Conservation (phyloP, 305 asterid species). For the Fraxinus xanthoxyloides region DNA sequence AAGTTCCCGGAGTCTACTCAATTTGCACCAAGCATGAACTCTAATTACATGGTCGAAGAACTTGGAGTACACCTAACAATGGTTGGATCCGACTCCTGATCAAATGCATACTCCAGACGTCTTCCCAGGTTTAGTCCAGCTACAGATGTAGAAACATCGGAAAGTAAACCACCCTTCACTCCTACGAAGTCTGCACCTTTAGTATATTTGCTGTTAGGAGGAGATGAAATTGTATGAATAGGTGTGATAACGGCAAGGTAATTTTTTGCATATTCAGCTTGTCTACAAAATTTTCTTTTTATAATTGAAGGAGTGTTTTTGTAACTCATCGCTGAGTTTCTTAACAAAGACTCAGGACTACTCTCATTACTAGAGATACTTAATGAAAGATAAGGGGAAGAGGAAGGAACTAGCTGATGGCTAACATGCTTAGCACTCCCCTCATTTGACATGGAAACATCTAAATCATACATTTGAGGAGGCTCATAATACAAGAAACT, state of each 20-base stretch:
- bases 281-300: conserved; percentile 38
- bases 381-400: conserved; percentile 34
- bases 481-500: conserved; percentile 39
- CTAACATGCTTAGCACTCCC: conserved; percentile 18
- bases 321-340: conserved; percentile 62
- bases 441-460: conserved; percentile 20
- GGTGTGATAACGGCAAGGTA: conserved; percentile 25
- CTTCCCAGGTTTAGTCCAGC: conserved; percentile 50
- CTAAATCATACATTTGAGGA: conserved; percentile 29
- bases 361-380: conserved; percentile 31
- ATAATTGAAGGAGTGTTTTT: conserved; percentile 68
- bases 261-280: conserved; percentile 23
- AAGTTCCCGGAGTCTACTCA: conserved; percentile 33
- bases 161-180: conserved; percentile 26
- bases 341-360: conserved; percentile 59
- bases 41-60: conserved; percentile 37
- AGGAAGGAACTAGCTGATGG: conserved; percentile 25
- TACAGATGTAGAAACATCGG: conserved; percentile 28
- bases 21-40: conserved; percentile 31
- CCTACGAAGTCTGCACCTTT: conserved; percentile 23
- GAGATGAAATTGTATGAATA: conserved; percentile 12
- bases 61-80: conserved; percentile 36
- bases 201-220: conserved; percentile 25
- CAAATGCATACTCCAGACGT: conserved; percentile 57
- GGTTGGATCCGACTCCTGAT: conserved; percentile 52